phyloP scores from a whole-genome alignment of 805 yeast species.

The Myxozyma kluyveri region DNA sequence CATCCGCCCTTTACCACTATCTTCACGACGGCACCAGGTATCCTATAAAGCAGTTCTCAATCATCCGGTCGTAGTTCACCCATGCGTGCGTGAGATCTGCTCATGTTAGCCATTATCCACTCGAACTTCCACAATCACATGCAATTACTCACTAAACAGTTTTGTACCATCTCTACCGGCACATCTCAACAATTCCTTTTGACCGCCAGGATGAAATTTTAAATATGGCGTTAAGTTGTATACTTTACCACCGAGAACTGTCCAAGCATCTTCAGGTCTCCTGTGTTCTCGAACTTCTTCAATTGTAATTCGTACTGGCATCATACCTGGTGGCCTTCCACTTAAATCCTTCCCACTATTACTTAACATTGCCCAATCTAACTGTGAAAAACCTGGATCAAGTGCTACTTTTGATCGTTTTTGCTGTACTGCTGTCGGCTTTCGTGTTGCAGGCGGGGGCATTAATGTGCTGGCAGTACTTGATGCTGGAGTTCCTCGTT shows the following conservation, averaged over 20 bases:
- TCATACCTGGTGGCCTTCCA: slow-evolving; percentile 17
- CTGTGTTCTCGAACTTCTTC: slow-evolving; percentile 62
- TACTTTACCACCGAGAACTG: slow-evolving; percentile 72
- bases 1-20: not conserved
- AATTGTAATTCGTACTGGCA: slow-evolving; percentile 40
- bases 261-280: slow-evolving; percentile 75
- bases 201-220: slow-evolving; percentile 92
- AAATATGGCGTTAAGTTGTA: slow-evolving; percentile 84
- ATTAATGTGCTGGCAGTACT: not conserved
- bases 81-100: slow-evolving; percentile 47
- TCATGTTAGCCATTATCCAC: not conserved
- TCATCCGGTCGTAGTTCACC: slow-evolving; percentile 84
- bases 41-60: slow-evolving; percentile 79
- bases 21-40: slow-evolving; percentile 24
- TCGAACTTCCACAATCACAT: slow-evolving; percentile 30
- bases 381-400: slow-evolving; percentile 77
- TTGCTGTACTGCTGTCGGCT: slow-evolving; percentile 11
- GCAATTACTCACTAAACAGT: slow-evolving; percentile 59
- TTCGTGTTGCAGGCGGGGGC: not conserved
- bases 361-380: slow-evolving; percentile 77
- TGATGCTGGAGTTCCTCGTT: not conserved
- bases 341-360: slow-evolving; percentile 50
- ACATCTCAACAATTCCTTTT: slow-evolving; percentile 65
- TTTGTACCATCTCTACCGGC: slow-evolving; percentile 83
- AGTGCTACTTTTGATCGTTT: slow-evolving; percentile 57